A percentile compares a stretch with the other conserved stretches of the same genome.
These are phyloP conservation scores for Phytopythium oedochilum DNA, from an alignment of 352 stramenopile genomes.

Conservation along the genomic window DNA sequence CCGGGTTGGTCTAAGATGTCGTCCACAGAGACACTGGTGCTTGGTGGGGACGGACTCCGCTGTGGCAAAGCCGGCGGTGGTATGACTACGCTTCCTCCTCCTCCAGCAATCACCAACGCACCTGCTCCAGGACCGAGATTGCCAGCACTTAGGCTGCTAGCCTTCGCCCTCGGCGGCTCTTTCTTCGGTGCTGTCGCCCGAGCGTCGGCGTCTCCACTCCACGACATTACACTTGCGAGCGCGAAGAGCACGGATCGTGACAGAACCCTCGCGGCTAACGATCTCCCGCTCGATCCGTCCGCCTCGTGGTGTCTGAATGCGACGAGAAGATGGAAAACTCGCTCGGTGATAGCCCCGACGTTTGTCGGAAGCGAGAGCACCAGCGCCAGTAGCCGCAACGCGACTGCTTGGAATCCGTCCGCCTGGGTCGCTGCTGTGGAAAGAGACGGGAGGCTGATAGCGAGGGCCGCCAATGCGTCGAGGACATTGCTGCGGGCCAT, in stretches of 20 bases:
- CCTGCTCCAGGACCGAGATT: neutral
- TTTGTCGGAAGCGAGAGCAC: conserved; percentile 44
- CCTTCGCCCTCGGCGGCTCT: too few relatives aligned
- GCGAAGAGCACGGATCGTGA: conserved; percentile 64
- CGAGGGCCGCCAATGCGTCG: conserved; percentile 30
- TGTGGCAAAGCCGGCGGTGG: neutral
- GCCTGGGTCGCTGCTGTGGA: too few relatives aligned
- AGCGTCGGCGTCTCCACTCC: conserved; percentile 30
- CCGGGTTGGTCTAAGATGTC: conserved; percentile 44
- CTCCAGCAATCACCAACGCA: neutral
- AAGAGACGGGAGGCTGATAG: neutral
- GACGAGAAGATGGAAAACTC: conserved; percentile 55
- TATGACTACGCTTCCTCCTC: neutral
- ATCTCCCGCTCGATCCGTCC: neutral
- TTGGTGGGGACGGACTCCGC: neutral
- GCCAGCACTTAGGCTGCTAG: too few relatives aligned
- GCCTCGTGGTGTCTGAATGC: conserved; percentile 27
- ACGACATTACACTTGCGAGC: conserved; percentile 54
- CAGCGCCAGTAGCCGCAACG: conserved; percentile 51
- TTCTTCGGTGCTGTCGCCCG: neutral
- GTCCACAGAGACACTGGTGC: conserved; percentile 12
- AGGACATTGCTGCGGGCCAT: conserved; percentile 34
- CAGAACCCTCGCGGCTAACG: conserved; percentile 9
- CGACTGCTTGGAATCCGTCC: conserved; percentile 15
- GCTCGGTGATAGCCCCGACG: conserved; percentile 31